These are phyloP conservation scores for Trichophyton benhamiae DNA, from an alignment of 2,329 filamentous ascomycete species.

Conservation along the genomic window DNA sequence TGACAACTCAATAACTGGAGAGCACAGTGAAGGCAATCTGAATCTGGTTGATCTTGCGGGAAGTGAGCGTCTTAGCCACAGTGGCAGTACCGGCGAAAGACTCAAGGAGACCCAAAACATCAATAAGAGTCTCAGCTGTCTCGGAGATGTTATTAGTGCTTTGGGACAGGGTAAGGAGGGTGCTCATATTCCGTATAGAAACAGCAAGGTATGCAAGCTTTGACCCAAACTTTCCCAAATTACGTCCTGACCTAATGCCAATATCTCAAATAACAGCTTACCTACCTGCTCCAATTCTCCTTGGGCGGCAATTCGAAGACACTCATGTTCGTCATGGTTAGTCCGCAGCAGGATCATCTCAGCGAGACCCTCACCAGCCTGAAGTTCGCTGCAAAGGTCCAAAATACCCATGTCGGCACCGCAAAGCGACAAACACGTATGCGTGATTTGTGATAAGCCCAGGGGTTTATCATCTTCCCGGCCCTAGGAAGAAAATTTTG, in stretches of 20 bases:
- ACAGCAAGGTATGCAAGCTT: constrained; percentile 59
- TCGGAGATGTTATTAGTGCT: constrained; percentile 89
- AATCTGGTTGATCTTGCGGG: constrained; percentile 94
- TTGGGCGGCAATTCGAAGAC: constrained; percentile 93
- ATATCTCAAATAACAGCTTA: constrained; percentile 46
- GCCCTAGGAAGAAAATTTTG: background rate
- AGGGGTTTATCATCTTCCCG: background rate
- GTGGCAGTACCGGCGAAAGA: constrained; percentile 70
- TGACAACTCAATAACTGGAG: constrained; percentile 59
- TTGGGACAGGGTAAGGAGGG: constrained; percentile 70
- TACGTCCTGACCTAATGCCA: background rate
- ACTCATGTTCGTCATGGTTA: constrained; percentile 98
- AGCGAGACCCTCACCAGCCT: constrained; percentile 89
- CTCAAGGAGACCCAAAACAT: constrained; percentile 94
- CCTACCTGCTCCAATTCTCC: constrained; percentile 87
- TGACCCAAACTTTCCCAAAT: background rate
- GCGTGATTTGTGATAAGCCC: constrained; percentile 18
- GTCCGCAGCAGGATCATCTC: constrained; percentile 77
- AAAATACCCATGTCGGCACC: constrained; percentile 81
- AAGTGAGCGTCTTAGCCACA: constrained; percentile 79
- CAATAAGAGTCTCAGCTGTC: constrained; percentile 83
- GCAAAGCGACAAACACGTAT: constrained; percentile 44
- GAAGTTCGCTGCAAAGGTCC: constrained; percentile 86
- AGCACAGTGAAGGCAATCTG: constrained; percentile 80
- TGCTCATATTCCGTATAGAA: constrained; percentile 81